A percentile compares a stretch with the other conserved stretches of the same genome.
Conservation (phyloP, 164 flowering plant genomes). For the Tetrastigma voinierianum region DNA sequence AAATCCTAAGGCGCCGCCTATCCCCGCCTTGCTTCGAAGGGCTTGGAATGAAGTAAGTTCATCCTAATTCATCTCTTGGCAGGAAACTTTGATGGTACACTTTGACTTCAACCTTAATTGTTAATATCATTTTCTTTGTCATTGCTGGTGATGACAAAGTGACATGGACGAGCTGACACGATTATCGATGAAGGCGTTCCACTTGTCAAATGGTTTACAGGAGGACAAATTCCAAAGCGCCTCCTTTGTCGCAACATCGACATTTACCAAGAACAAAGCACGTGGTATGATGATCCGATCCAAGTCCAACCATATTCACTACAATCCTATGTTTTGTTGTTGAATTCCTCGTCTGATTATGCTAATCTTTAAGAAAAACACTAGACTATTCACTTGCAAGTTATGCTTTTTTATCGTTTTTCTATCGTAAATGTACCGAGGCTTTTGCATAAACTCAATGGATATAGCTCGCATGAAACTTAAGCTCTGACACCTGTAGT, state of each 20-base stretch:
- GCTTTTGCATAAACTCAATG: no score
- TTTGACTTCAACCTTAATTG: no score
- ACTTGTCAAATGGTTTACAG: conserved; percentile 55
- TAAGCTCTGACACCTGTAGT: no score
- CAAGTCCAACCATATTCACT: background rate
- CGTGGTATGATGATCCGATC: conserved; percentile 61
- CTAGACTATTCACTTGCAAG: no score
- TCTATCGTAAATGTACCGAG: no score
- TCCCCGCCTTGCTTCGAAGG: conserved; percentile 80
- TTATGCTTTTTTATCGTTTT: no score
- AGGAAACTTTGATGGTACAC: no score
- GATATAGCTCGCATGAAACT: no score
- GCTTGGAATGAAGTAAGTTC: conserved; percentile 70
- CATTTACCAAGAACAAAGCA: conserved; percentile 49
- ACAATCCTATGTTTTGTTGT: background rate
- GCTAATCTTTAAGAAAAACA: no score
- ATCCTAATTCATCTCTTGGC: background rate
- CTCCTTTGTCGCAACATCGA: conserved; percentile 72
- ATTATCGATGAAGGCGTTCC: conserved; percentile 64
- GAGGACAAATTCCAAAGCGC: conserved; percentile 17
- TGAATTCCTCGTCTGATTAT: no score
- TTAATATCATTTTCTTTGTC: background rate
- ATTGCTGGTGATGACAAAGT: conserved; percentile 65
- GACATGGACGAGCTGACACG: conserved; percentile 91
- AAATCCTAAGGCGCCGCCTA: conserved; percentile 71